A percentile compares a stretch with the other conserved stretches of the same genome.
phyloP scores from a whole-genome alignment of 129 eudicot genomes.

The Rutidosis leptorrhynchoides region DNA sequence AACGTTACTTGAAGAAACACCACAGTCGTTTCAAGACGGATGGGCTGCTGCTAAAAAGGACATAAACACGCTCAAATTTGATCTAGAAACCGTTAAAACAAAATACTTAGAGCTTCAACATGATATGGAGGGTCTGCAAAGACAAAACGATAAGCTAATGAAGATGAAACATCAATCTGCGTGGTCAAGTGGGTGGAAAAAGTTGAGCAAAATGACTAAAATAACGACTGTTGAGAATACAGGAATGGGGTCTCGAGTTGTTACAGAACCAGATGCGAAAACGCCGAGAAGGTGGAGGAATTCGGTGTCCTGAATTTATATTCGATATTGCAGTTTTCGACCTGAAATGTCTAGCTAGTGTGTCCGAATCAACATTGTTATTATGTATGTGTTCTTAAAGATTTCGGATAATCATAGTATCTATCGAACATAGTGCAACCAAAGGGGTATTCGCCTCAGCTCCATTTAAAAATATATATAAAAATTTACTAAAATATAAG shows the following conservation, averaged over 20 bases:
- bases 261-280: constrained; percentile 45
- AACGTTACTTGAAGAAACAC: constrained; percentile 77
- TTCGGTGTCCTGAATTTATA: constrained; percentile 51
- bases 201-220: constrained; percentile 59
- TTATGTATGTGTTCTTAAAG: not conserved
- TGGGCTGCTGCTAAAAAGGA: constrained; percentile 86
- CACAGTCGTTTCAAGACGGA: constrained; percentile 93
- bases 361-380: not conserved
- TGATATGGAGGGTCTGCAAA: constrained; percentile 71
- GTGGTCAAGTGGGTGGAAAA: constrained; percentile 87
- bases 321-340: not conserved
- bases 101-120: constrained; percentile 78
- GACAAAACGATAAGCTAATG: constrained; percentile 49
- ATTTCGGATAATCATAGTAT: not conserved
- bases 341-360: not conserved
- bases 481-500: too few species aligned
- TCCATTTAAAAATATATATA: too few species aligned
- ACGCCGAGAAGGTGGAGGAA: constrained; percentile 85
- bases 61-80: constrained; percentile 76
- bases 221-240: constrained; percentile 38
- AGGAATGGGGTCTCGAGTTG: constrained; percentile 42
- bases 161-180: constrained; percentile 66
- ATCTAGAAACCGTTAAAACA: constrained; percentile 65
- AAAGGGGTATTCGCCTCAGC: too few species aligned
- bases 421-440: too few species aligned